Base-by-base conservation (phyloP, 495 filamentous ascomycete species). In the Penicillium steckii region DNA sequence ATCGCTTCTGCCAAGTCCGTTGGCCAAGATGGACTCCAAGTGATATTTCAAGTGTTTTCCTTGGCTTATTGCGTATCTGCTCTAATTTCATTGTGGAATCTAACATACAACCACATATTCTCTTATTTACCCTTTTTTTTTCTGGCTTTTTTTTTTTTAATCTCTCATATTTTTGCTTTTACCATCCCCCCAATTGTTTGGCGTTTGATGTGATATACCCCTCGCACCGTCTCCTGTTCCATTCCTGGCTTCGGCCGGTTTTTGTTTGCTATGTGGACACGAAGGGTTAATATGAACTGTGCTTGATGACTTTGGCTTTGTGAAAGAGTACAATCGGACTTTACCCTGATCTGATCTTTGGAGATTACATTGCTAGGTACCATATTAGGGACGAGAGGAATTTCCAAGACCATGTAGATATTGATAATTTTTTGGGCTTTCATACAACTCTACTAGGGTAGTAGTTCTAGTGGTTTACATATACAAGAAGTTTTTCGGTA, bases 121-220 rank as follows among this genome's bases (percentile, higher is more conserved):
- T 43, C 18, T 43, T 48, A 22, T 50, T 41, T 46, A 19, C 22
- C 15, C 42, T 27, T 13, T 46, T 24, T 53, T 23, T 19, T 37
- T 17, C 30, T 55, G 12, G 52, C 32, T 51, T 37, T 50, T 44
- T 49, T 48, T 15, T 44, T 44, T 42, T 42, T 51, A 19, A 51
- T 49, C 19, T 41, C 32, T 57, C 23, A 24, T 44, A 49, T 48
- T 50, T 44, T 59, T 17, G 45, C 53, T 46, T 58, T 38, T 46
- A 30, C 26, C 6, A 35, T 37, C 33, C 41, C 48, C 25, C 21
- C 51, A 52, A 52, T 38, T 47, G 46, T 57, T 55, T 61, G 72
- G 70, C 70, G 70, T 75, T 75, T 61, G 51, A 70, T 72, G 68
- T 71, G 72, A 75, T 75, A 75, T 75, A 75, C 72, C 72, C 72